These are phyloP conservation scores for Eremothecium cymbalariae DNA, from an alignment of 1,139 yeast species.

Conservation along the genomic window DNA sequence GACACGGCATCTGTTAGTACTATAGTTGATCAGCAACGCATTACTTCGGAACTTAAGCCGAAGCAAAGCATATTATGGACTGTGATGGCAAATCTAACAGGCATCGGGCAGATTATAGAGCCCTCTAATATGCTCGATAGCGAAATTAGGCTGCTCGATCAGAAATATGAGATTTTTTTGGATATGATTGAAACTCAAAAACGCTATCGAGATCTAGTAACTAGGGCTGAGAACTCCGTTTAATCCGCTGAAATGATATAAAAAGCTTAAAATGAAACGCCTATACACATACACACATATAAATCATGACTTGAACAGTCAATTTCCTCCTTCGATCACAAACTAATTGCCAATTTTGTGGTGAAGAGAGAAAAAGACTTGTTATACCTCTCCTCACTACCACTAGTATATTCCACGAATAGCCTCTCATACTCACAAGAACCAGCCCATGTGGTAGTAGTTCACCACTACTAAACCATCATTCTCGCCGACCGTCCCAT, in stretches of 20 bases:
- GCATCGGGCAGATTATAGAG: constrained; percentile 67
- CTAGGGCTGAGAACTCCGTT: constrained; percentile 36
- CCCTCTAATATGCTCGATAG: constrained; percentile 54
- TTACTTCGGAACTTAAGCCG: constrained; percentile 6
- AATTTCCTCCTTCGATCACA: too few species aligned
- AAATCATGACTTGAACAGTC: too few species aligned
- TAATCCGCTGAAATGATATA: neutral
- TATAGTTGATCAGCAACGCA: too few species aligned
- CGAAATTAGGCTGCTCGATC: constrained; percentile 61
- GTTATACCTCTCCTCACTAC: too few species aligned
- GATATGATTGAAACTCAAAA: constrained; percentile 82
- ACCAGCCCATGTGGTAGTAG: too few species aligned
- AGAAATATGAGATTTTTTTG: constrained; percentile 74
- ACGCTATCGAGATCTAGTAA: constrained; percentile 64
- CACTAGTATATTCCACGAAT: too few species aligned
- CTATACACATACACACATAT: constrained; percentile 1
- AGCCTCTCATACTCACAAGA: too few species aligned
- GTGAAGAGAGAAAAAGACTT: too few species aligned
- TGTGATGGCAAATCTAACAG: constrained; percentile 76
- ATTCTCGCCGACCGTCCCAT: too few species aligned
- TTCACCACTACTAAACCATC: too few species aligned
- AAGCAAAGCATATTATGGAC: constrained; percentile 66
- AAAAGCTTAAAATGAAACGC: too few species aligned
- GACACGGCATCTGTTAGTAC: neutral
- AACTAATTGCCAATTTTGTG: too few species aligned